phyloP scores from a whole-genome alignment of 805 yeast species.

The Huiozyma sinensis region DNA sequence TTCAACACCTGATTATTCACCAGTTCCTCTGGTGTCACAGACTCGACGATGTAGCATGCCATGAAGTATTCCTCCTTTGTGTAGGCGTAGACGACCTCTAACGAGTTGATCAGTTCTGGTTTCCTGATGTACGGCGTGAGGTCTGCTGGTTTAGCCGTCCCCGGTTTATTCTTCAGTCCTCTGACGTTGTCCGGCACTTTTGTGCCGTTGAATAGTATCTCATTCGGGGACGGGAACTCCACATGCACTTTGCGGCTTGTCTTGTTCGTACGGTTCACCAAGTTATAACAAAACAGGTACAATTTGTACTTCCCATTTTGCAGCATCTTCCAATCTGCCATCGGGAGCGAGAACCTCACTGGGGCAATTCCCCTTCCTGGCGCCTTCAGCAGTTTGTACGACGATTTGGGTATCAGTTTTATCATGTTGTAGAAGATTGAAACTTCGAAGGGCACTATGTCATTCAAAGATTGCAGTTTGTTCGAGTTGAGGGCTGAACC shows the following conservation, averaged over 20 bases:
- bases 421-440: constrained; percentile 47
- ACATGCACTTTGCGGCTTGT: constrained; percentile 49
- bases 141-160: constrained; percentile 75
- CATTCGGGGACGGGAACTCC: constrained; percentile 67
- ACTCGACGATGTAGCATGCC: constrained; percentile 47
- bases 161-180: constrained; percentile 67
- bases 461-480: neutral
- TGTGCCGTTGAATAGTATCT: constrained; percentile 47
- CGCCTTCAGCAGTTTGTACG: constrained; percentile 25
- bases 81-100: constrained; percentile 47
- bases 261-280: constrained; percentile 12
- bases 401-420: constrained; percentile 39
- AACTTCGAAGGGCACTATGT: constrained; percentile 6
- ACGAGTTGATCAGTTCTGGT: constrained; percentile 28
- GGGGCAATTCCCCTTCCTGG: constrained; percentile 37
- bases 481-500: neutral
- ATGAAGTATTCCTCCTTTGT: constrained; percentile 39
- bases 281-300: constrained; percentile 46
- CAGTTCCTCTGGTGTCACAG: constrained; percentile 31
- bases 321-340: constrained; percentile 34
- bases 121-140: constrained; percentile 38
- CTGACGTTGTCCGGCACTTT: constrained; percentile 42
- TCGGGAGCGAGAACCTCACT: constrained; percentile 33
- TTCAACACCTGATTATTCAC: constrained; percentile 27
- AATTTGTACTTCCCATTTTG: constrained; percentile 29